Evolutionary conservation across 164 flowering plant genomes (phyloP).

Genomic region (Santalum album): DNA sequence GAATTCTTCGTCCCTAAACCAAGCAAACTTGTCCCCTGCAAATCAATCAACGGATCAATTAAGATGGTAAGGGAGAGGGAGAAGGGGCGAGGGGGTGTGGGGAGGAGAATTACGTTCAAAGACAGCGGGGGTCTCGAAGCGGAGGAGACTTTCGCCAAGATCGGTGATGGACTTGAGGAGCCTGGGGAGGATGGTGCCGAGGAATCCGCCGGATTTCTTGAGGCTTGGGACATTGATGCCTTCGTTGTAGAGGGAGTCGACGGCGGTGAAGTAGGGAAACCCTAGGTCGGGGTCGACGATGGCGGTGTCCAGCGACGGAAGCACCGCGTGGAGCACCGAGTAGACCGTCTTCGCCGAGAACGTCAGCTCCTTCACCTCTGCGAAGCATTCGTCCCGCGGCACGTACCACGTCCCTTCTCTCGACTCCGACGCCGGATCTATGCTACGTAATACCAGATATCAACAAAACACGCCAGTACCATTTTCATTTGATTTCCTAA

Average conservation of each 20-base stretch:
- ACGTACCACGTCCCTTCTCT: conserved; percentile 37
- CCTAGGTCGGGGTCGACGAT: conserved; percentile 20
- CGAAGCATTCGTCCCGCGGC: conserved; percentile 69
- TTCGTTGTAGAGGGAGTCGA: conserved; percentile 31
- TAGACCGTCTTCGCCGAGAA: conserved; percentile 40
- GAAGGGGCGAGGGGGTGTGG: background rate
- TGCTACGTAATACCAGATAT: background rate
- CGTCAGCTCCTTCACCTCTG: conserved; percentile 39
- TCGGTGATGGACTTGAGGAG: conserved; percentile 12
- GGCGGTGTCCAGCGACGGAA: conserved; percentile 30
- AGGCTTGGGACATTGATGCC: conserved; percentile 21
- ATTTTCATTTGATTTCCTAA: too few species aligned
- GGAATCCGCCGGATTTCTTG: background rate
- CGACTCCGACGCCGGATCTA: conserved; percentile 54
- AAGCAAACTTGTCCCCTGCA: conserved; percentile 40
- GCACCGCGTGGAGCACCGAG: conserved; percentile 39
- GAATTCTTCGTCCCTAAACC: conserved; percentile 44
- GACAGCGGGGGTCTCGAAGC: conserved; percentile 27
- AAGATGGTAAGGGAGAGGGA: background rate
- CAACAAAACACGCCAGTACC: too few species aligned
- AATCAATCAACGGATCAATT: background rate
- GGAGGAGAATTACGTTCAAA: conserved; percentile 7
- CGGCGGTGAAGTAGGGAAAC: conserved; percentile 31
- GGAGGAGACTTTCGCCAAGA: conserved; percentile 14
- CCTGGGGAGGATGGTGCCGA: conserved; percentile 11